These are phyloP conservation scores for Pythium sp. DNA, from an alignment of 352 stramenopile genomes.

Conservation along the genomic window DNA sequence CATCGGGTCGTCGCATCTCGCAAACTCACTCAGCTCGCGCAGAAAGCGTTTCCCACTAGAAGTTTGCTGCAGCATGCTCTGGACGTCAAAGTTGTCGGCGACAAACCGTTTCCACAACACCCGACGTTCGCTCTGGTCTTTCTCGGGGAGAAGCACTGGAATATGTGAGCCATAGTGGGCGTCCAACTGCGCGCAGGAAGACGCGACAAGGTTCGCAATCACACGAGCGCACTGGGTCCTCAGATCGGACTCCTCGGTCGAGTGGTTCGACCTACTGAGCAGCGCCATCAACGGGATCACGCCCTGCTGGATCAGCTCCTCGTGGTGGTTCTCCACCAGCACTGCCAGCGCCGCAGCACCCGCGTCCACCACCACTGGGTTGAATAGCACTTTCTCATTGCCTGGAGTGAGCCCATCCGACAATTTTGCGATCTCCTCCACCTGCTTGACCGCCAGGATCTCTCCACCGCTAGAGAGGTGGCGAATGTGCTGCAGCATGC, in stretches of 20 bases:
- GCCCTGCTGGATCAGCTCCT: constrained; percentile 61
- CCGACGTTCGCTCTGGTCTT: constrained; percentile 1
- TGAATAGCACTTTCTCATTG: constrained; percentile 72
- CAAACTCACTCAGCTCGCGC: constrained; percentile 37
- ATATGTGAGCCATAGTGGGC: constrained; percentile 2
- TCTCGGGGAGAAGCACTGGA: constrained; percentile 8
- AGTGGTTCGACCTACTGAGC: constrained; percentile 34
- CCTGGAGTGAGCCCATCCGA: constrained; percentile 74
- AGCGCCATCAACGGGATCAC: constrained; percentile 62
- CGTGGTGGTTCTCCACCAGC: constrained; percentile 59
- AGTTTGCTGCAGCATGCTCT: constrained; percentile 43
- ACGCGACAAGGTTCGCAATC: constrained; percentile 70
- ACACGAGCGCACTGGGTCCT: constrained; percentile 63
- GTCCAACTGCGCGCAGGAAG: constrained; percentile 45
- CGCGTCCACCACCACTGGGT: constrained; percentile 63
- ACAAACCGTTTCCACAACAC: constrained; percentile 27
- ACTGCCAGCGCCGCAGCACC: constrained; percentile 67
- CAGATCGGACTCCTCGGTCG: constrained; percentile 32
- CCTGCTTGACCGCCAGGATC: constrained; percentile 72
- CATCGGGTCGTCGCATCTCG: constrained; percentile 51
- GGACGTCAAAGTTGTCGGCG: constrained; percentile 54
- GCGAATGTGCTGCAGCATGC: constrained; percentile 71
- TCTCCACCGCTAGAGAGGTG: constrained; percentile 53
- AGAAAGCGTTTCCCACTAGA: constrained; percentile 42
- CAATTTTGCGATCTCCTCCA: constrained; percentile 70